A percentile compares a stretch with the other conserved stretches of the same genome.
Evolutionary conservation across 1,284 basidiomycete species (phyloP).

Genomic region (Laetiporus sulphureus): DNA sequence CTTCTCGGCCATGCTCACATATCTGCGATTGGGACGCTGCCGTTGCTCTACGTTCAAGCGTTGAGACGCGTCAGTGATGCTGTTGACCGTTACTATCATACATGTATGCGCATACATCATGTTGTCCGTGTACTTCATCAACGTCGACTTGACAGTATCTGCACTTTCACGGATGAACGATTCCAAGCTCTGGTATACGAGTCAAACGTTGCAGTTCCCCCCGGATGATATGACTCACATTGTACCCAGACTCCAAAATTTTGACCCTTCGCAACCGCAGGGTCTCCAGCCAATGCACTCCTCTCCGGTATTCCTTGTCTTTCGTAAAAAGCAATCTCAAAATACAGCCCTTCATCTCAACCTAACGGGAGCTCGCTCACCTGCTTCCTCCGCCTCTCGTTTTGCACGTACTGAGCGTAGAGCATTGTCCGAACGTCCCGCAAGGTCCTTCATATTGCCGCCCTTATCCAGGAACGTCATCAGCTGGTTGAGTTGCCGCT

Average conservation of each 20-base stretch:
- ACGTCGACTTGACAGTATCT: conserved; percentile 51
- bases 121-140: conserved; percentile 74
- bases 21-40: conserved; percentile 63
- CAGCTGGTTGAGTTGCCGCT: conserved; percentile 70
- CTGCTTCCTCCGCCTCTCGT: conserved; percentile 88
- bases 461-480: conserved; percentile 74
- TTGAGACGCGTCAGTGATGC: conserved; percentile 7
- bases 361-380: conserved; percentile 33
- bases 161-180: conserved; percentile 76
- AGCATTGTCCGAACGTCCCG: conserved; percentile 54
- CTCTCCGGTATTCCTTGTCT: conserved; percentile 92
- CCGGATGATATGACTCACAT: conserved; percentile 31
- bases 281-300: conserved; percentile 92
- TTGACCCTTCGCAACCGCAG: conserved; percentile 78
- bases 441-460: conserved; percentile 50
- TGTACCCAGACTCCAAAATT: conserved; percentile 78
- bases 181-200: conserved; percentile 60
- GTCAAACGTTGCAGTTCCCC: neutral
- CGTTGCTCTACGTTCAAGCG: conserved; percentile 46
- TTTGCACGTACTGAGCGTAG: conserved; percentile 75
- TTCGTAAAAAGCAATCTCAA: conserved; percentile 9
- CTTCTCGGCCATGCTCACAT: conserved; percentile 45
- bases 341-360: neutral
- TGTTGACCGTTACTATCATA: neutral
- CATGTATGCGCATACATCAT: conserved; percentile 48